A percentile compares a stretch with the other conserved stretches of the same genome.
Evolutionary conservation across 805 yeast species (phyloP).

Genomic region (Clavispora vitiphila): DNA sequence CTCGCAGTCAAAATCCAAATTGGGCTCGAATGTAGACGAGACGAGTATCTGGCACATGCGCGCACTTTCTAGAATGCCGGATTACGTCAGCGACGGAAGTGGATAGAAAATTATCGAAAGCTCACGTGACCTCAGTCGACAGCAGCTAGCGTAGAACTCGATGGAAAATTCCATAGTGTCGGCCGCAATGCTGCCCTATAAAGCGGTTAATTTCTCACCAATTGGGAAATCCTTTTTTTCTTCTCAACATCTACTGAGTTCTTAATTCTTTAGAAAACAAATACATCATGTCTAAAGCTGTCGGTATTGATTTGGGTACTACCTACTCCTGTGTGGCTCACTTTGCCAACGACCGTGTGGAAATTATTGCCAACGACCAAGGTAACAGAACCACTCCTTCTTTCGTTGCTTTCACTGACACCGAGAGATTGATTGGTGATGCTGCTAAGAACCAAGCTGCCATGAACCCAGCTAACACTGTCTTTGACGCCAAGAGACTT

Average conservation of each 20-base stretch:
- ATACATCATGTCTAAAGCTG: slow-evolving; percentile 24
- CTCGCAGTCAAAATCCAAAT: too few species aligned
- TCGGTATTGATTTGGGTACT: slow-evolving; percentile 31
- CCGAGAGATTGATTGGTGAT: slow-evolving; percentile 31
- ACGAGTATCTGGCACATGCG: too few species aligned
- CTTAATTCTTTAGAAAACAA: neutral
- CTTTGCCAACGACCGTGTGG: slow-evolving; percentile 30
- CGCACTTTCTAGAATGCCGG: neutral
- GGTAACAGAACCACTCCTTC: slow-evolving; percentile 33
- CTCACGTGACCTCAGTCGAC: neutral
- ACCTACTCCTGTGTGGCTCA: slow-evolving; percentile 32
- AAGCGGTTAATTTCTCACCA: slow-evolving; percentile 2
- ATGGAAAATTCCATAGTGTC: slow-evolving; percentile 15
- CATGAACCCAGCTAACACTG: slow-evolving; percentile 30
- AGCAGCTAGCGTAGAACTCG: slow-evolving; percentile 6
- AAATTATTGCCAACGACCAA: slow-evolving; percentile 29
- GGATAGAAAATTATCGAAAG: neutral
- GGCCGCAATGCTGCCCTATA: slow-evolving; percentile 2
- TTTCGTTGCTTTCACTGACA: slow-evolving; percentile 29
- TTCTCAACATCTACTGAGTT: slow-evolving; percentile 2
- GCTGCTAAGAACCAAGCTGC: slow-evolving; percentile 33
- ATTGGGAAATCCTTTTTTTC: slow-evolving; percentile 3
- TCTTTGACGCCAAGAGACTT: slow-evolving; percentile 31
- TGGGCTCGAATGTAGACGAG: too few species aligned
- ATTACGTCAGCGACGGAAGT: neutral